Conservation (phyloP, 83 land plant species). For the Picea abies region DNA sequence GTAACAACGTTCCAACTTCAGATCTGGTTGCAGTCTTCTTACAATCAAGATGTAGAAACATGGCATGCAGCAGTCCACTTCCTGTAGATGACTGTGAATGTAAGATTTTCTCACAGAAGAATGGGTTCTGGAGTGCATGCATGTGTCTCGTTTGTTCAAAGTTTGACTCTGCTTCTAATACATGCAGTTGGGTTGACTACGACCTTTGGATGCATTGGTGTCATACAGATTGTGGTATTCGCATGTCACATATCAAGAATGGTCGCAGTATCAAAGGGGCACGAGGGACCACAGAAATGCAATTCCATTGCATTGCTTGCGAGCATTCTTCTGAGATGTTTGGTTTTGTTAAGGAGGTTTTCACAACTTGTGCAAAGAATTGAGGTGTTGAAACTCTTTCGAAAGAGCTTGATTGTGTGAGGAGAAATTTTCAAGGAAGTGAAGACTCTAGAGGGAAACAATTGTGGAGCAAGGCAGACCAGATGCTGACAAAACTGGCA, state of each 20-base stretch:
- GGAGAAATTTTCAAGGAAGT: conserved; percentile 79
- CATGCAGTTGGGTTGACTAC: conserved; percentile 98
- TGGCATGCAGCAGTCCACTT: conserved; percentile 52
- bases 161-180: conserved; percentile 86
- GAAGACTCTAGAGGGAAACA: conserved; percentile 71
- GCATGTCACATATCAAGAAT: conserved; percentile 59
- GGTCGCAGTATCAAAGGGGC: conserved; percentile 54
- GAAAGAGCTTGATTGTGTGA: conserved; percentile 86
- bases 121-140: conserved; percentile 91
- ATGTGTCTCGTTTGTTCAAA: conserved; percentile 97
- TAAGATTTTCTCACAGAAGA: conserved; percentile 69
- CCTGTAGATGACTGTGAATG: conserved; percentile 98
- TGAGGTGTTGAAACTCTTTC: conserved; percentile 79
- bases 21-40: conserved; percentile 67
- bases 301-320: conserved; percentile 90
- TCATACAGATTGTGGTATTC: conserved; percentile 90
- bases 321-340: conserved; percentile 90
- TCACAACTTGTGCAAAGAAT: conserved; percentile 69
- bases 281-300: conserved; percentile 76
- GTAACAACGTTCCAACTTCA: conserved; percentile 22
- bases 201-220: conserved; percentile 98
- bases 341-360: conserved; percentile 97
- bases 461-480: conserved; percentile 59
- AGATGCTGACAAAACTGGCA: conserved; percentile 57
- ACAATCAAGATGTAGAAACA: conserved; percentile 71